Conservation (phyloP, 2,329 filamentous ascomycete genomes). For the Phaeosphaeriaceae sp. region DNA sequence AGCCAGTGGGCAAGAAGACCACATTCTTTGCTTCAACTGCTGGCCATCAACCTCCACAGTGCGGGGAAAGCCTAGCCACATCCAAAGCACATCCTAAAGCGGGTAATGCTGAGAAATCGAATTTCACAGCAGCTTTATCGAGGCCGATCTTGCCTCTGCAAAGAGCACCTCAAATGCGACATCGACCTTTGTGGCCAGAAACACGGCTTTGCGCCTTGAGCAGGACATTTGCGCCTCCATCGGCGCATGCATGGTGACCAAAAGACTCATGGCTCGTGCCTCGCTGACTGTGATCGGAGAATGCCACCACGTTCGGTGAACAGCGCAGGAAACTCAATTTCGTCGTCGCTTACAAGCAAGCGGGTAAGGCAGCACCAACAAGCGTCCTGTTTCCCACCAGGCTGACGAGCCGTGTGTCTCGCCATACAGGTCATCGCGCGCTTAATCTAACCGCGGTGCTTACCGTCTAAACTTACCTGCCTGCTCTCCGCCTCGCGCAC, state of each 20-base stretch:
- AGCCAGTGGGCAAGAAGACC: background rate
- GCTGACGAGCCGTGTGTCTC: background rate
- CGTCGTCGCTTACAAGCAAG: constrained; percentile 10
- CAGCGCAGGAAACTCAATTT: constrained; percentile 9
- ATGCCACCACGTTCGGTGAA: constrained; percentile 19
- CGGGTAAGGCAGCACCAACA: constrained; percentile 10
- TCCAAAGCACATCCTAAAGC: background rate
- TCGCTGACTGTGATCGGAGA: constrained; percentile 14
- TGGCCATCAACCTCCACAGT: background rate
- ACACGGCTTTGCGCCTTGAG: background rate
- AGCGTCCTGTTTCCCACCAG: background rate
- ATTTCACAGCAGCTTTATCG: background rate
- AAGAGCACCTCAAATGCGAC: background rate
- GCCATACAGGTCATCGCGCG: constrained; percentile 14
- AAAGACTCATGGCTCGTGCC: background rate
- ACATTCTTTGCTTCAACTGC: background rate
- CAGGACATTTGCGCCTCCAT: background rate
- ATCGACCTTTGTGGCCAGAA: background rate
- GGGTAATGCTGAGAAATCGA: background rate
- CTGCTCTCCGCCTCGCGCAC: background rate
- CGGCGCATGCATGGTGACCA: constrained; percentile 5
- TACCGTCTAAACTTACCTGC: constrained; percentile 8
- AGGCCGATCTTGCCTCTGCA: background rate
- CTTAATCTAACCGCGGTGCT: constrained; percentile 18
- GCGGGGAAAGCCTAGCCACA: background rate